Percentiles rank a stretch among this genome's conserved stretches.
Conservation (phyloP, 352 stramenopile species). For the Phytophthora lateralis region DNA sequence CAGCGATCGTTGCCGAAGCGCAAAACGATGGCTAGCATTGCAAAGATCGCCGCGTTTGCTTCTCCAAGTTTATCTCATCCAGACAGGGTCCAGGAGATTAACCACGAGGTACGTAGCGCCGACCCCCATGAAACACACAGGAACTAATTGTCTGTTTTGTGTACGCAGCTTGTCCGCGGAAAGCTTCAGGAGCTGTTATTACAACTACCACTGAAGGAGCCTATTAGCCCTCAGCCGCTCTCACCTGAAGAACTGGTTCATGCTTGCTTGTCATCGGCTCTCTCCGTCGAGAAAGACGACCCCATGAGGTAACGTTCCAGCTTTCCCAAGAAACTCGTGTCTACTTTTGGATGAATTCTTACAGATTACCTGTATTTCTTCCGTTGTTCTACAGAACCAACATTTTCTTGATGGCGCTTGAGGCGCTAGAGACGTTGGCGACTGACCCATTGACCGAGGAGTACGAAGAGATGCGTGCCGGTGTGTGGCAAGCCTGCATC, state of each 20-base stretch:
- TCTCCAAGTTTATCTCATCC: slow-evolving; percentile 40
- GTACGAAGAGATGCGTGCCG: slow-evolving; percentile 50
- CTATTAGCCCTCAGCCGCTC: slow-evolving; percentile 47
- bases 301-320: slow-evolving; percentile 48
- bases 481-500: slow-evolving; percentile 66
- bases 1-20: slow-evolving; percentile 57
- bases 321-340: not conserved
- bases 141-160: slow-evolving; percentile 2
- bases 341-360: not conserved
- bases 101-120: slow-evolving; percentile 55
- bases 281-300: slow-evolving; percentile 50
- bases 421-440: slow-evolving; percentile 66
- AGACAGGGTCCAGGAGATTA: slow-evolving; percentile 54
- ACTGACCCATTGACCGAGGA: slow-evolving; percentile 36
- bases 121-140: not conserved
- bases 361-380: slow-evolving; percentile 3
- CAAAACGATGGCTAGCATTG: slow-evolving; percentile 82
- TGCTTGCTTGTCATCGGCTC: slow-evolving; percentile 52
- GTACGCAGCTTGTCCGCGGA: slow-evolving; percentile 47
- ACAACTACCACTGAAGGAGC: slow-evolving; percentile 53
- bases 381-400: slow-evolving; percentile 43
- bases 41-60: slow-evolving; percentile 80
- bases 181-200: slow-evolving; percentile 71
- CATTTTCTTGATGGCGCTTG: slow-evolving; percentile 72
- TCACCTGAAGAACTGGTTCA: slow-evolving; percentile 49